Evolutionary conservation across 2,329 filamentous ascomycete genomes (phyloP), one percentile per base, ranked within the genome.

Genomic region (Apiospora phragmitis): DNA sequence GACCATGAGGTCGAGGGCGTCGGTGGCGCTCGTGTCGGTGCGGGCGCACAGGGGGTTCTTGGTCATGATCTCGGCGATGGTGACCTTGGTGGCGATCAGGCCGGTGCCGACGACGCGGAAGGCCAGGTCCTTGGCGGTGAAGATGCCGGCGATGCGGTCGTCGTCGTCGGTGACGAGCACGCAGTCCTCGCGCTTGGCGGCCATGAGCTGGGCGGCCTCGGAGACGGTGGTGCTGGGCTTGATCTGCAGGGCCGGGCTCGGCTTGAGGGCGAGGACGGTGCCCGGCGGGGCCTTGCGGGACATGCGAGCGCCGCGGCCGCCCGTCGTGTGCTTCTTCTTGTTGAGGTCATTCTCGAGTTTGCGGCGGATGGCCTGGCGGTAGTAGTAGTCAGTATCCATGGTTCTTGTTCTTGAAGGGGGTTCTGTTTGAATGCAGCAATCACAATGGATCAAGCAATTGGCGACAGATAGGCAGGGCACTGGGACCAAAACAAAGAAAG

Each of bases 31-130:
- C 43, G 96, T 99, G 80, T 99, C 96, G 71, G 96, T 99, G 81
- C 96, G 91, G 69, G 96, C 96, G 81, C 96, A 99, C 21, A 99
- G 90, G 14, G 96, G 96, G 85, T 99, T 99, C 87, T 98, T 98
- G 80, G 96, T 99, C 96, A 99, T 99, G 82, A 99, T 99, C 80
- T 98, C 95, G 75, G 94, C 93, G 80, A 99, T 98, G 29, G 94
- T 97, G 76, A 98, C 90, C 80, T 92, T 94, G 81, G 90, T 92
- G 42, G 96, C 93, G 85, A 97, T 97, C 78, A 95, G 88, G 38
- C 96, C 96, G 70, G 91, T 90, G 70, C 95, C 96, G 35, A 99
- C 95, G 14, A 99, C 96, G 71, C 96, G 91, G 86, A 98, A 99
- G 24, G 96, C 96, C 80, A 99, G 87, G 86, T 99, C 96, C 86